Conservation (phyloP, 2,329 filamentous ascomycete genomes). For the Penicillium sp. region DNA sequence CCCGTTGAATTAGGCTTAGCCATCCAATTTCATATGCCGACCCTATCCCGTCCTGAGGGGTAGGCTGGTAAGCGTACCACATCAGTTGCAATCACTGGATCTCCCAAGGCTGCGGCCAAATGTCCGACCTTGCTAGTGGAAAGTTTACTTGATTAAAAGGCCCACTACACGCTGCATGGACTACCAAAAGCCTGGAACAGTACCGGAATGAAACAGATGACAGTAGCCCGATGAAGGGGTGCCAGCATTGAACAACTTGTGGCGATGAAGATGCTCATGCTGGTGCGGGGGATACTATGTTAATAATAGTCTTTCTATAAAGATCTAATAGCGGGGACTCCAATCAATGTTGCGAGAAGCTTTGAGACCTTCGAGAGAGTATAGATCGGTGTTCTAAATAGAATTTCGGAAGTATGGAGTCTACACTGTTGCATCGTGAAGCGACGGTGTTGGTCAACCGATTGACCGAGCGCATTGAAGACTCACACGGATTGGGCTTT, state of each 20-base stretch:
- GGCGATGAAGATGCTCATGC: not conserved
- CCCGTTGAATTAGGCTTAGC: not conserved
- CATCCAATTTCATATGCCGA: not conserved
- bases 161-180: not conserved
- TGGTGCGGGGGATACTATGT: not conserved
- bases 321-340: not conserved
- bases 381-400: not conserved
- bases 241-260: not conserved
- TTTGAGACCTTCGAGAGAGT: not conserved
- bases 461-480: slow-evolving; percentile 2
- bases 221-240: not conserved
- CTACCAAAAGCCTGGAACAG: not conserved
- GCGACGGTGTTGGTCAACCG: not conserved
- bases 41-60: not conserved
- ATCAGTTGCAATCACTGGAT: not conserved
- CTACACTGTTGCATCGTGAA: not conserved
- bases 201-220: not conserved
- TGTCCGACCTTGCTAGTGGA: not conserved
- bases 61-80: not conserved
- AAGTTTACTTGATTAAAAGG: not conserved
- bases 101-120: not conserved
- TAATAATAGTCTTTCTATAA: not conserved
- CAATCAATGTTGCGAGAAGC: not conserved
- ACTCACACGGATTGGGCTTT: not conserved
- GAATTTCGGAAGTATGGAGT: not conserved